phyloP scores from a whole-genome alignment of 129 eudicot species.

The Dittrichia graveolens region DNA sequence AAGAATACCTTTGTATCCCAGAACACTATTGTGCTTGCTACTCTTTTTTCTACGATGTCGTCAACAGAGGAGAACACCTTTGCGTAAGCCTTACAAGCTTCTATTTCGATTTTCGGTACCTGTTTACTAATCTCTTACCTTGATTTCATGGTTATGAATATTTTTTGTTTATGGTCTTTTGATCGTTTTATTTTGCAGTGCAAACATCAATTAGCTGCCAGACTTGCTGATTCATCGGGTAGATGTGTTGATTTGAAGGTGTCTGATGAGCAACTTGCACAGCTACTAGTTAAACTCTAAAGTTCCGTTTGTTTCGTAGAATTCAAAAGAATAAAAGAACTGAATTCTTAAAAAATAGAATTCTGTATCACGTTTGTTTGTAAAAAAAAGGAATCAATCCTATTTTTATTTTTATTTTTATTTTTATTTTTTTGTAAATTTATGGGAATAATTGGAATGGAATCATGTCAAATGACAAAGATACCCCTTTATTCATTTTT shows the following conservation, averaged over 20 bases:
- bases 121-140: neutral
- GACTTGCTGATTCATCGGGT: constrained; percentile 70
- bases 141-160: neutral
- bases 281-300: constrained; percentile 62
- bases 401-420: too few relatives aligned
- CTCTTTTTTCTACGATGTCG: constrained; percentile 77
- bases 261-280: constrained; percentile 81
- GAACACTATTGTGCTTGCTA: constrained; percentile 82
- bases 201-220: constrained; percentile 94
- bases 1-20: constrained; percentile 80
- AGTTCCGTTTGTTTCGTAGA: too few relatives aligned
- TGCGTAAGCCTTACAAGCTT: constrained; percentile 45
- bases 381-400: too few relatives aligned
- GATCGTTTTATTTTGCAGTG: constrained; percentile 60
- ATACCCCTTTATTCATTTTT: too few relatives aligned
- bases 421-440: too few relatives aligned
- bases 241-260: constrained; percentile 67
- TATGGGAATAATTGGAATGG: too few relatives aligned
- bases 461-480: too few relatives aligned
- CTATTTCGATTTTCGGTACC: neutral
- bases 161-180: too few relatives aligned
- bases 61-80: constrained; percentile 83
- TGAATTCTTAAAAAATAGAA: too few relatives aligned
- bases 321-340: too few relatives aligned
- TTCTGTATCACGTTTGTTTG: too few relatives aligned